These are phyloP conservation scores for Syzygium malaccense DNA, from an alignment of 441 rosid genomes.

Conservation along the genomic window DNA sequence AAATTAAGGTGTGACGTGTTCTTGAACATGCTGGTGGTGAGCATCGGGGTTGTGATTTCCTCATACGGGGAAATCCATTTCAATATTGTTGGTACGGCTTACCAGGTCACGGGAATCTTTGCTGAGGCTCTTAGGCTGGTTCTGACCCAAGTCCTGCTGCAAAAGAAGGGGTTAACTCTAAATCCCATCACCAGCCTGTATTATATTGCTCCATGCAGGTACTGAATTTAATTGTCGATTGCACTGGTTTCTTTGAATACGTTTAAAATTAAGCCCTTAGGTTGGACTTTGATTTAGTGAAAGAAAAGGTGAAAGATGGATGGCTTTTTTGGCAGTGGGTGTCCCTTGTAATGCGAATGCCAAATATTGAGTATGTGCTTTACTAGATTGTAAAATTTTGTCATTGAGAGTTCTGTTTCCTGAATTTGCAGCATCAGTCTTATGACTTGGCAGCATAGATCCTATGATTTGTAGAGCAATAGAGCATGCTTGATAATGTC, in stretches of 20 bases:
- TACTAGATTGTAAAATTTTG: neutral
- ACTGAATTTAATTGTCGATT: slow-evolving; percentile 1
- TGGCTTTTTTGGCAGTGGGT: neutral
- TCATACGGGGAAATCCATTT: slow-evolving; percentile 99
- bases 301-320: neutral
- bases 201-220: slow-evolving; percentile 99
- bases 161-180: slow-evolving; percentile 95
- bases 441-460: neutral
- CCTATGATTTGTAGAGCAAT: neutral
- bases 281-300: neutral
- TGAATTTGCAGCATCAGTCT: neutral
- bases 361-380: neutral
- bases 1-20: slow-evolving; percentile 94
- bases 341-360: neutral
- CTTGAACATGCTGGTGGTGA: slow-evolving; percentile 98
- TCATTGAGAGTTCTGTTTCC: neutral
- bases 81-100: slow-evolving; percentile 89
- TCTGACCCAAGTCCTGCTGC: slow-evolving; percentile 97
- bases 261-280: neutral
- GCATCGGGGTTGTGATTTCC: slow-evolving; percentile 97
- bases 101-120: slow-evolving; percentile 98
- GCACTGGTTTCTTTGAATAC: neutral
- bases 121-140: slow-evolving; percentile 99
- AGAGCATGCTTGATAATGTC: neutral
- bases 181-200: slow-evolving; percentile 98